Conservation (phyloP, 73 alveolate genomes). For the Symbiodinium pilosum region DNA sequence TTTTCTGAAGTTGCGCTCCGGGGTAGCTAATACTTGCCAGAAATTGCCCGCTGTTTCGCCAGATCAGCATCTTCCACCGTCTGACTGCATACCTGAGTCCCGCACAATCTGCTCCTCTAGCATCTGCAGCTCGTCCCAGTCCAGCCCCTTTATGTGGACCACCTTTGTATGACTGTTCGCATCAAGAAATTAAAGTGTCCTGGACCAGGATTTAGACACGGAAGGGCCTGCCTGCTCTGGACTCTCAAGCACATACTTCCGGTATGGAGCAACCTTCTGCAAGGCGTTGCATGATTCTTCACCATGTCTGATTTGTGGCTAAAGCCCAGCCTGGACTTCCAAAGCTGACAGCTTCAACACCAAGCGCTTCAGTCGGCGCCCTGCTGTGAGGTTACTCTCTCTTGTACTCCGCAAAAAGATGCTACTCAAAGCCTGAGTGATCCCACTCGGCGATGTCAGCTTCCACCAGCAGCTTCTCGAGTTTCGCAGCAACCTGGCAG, state of each 20-base stretch:
- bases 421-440: not conserved
- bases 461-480: constrained; percentile 53
- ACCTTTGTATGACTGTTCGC: no score
- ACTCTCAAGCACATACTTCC: constrained; percentile 1
- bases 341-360: constrained; percentile 35
- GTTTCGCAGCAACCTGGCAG: constrained; percentile 20
- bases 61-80: no score
- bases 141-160: constrained; percentile 21
- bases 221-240: not conserved
- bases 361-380: constrained; percentile 40
- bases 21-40: no score
- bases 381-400: not conserved
- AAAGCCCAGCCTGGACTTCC: constrained; percentile 48
- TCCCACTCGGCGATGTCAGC: constrained; percentile 73
- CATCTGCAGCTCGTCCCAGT: constrained; percentile 79
- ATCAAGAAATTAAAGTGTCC: no score
- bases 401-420: no score
- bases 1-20: no score
- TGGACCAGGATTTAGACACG: no score
- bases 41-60: no score
- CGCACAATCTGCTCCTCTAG: constrained; percentile 37
- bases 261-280: constrained; percentile 58
- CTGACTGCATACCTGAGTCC: not conserved
- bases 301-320: not conserved
- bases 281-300: no score